Evolutionary conservation across 768 basidiomycete species (phyloP).

Genomic region (Cyclocybe aegerita): DNA sequence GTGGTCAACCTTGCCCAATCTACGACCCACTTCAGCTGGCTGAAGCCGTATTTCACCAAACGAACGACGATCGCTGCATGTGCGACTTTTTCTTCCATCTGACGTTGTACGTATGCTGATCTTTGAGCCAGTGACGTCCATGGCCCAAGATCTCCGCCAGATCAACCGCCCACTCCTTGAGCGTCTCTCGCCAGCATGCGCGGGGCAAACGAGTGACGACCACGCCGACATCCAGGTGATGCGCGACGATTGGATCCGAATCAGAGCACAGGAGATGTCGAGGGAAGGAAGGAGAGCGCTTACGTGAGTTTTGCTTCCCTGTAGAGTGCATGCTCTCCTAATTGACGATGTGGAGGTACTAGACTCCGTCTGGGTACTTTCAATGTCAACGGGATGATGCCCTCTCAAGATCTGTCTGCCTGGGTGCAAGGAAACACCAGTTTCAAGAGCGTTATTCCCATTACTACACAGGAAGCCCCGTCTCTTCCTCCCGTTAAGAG

Average conservation of each 20-base stretch:
- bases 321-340: background rate
- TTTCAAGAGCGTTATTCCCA: background rate
- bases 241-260: constrained; percentile 64
- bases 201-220: constrained; percentile 67
- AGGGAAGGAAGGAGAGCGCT: constrained; percentile 30
- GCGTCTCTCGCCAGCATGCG: constrained; percentile 58
- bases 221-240: constrained; percentile 53
- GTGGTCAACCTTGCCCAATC: constrained; percentile 26
- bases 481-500: constrained; percentile 32
- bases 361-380: constrained; percentile 78
- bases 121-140: constrained; percentile 33
- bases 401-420: constrained; percentile 67
- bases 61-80: constrained; percentile 25
- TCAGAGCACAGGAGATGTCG: constrained; percentile 36
- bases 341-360: background rate
- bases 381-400: constrained; percentile 79
- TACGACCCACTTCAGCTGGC: constrained; percentile 42
- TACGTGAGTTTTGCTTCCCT: constrained; percentile 19
- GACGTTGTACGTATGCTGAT: background rate
- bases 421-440: constrained; percentile 51
- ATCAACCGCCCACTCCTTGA: constrained; percentile 44
- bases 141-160: constrained; percentile 57
- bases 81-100: constrained; percentile 14
- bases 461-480: constrained; percentile 3
- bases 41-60: constrained; percentile 40